Evolutionary conservation across 2,329 filamentous ascomycete genomes (phyloP).

Genomic region (Clarireedia monteithiana): DNA sequence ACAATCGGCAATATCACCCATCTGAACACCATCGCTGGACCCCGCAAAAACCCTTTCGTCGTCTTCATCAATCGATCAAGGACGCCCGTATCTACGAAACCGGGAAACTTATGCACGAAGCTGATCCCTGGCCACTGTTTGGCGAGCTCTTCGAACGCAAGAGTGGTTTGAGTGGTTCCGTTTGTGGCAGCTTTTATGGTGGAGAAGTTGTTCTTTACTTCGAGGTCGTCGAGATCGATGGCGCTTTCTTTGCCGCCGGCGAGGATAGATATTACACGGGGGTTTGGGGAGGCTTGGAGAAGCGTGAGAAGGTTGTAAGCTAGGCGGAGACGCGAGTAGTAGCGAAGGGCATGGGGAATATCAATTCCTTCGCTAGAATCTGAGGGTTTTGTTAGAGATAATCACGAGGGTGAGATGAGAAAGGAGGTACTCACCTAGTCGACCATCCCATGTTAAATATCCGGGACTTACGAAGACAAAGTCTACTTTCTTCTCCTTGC

Average conservation of each 20-base stretch:
- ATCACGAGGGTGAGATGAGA: too few relatives aligned
- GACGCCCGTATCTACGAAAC: constrained; percentile 27
- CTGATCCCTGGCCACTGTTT: constrained; percentile 34
- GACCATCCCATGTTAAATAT: constrained; percentile 25
- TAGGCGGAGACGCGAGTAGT: constrained; percentile 52
- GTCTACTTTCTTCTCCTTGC: constrained; percentile 37
- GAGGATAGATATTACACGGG: constrained; percentile 47
- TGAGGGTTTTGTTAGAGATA: constrained; percentile 11
- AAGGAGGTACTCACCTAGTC: constrained; percentile 16
- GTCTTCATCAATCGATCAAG: constrained; percentile 20
- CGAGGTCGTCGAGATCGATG: constrained; percentile 38
- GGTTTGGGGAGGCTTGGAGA: constrained; percentile 36
- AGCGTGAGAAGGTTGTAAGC: constrained; percentile 48
- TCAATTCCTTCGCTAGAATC: constrained; percentile 52
- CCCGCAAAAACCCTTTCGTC: constrained; percentile 19
- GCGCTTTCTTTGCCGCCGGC: constrained; percentile 46
- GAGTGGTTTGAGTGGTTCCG: constrained; percentile 42
- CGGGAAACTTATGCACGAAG: constrained; percentile 35
- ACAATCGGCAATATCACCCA: constrained; percentile 24
- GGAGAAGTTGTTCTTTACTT: constrained; percentile 28
- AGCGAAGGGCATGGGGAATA: constrained; percentile 41
- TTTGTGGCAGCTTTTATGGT: constrained; percentile 37
- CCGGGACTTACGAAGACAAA: constrained; percentile 40
- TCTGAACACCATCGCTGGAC: constrained; percentile 16
- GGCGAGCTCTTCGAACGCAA: constrained; percentile 43